Evolutionary conservation across 1,139 yeast species (phyloP), one percentile per base, ranked within the genome.

Genomic region (Saccharomyces hybrid): DNA sequence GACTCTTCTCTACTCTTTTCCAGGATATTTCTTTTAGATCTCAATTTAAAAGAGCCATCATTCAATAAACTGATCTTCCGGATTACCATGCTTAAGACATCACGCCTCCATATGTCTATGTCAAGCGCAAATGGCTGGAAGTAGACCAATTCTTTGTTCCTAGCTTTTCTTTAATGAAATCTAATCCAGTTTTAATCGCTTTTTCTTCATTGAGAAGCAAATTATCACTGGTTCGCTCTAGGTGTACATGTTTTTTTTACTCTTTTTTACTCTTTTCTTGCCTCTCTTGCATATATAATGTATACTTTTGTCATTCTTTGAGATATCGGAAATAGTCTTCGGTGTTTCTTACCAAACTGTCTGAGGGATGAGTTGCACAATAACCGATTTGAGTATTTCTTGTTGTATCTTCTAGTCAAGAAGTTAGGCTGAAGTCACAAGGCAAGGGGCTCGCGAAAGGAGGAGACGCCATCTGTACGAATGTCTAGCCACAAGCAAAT

Each of bases 121-220:
- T 60, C 31, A 54, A 62, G 69, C 66, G 55, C 63, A 64, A 65
- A 64, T 64, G 67, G 67, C 68, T 57, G 68, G 65, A 65, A 65
- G 69, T 53, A 65, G 69, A 65, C 38, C 50, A 59, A 57, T 5
- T 48, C 26, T 26, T 7, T 42, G 49, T 54, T 51, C 57, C 54
- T 56, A 53, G 56, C 41, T 53, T 53, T 50, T 56, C 55, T 50
- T 48, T 44, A 52, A 50, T 59, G 55, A 53, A 52, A 54, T 51
- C 48, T 57, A 58, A 59, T 59, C 63, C 59, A 56, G 48, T 56
- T 50, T 16, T 38, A 38, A 48, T 53, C 23, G 51, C 56, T 53
- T 47, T 50, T 31, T 44, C 50, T 28, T 38, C 52, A 30, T 54
- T 50, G 31, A 30, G 25, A 38, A 38, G 3, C 48, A 48, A 47